Conservation (phyloP, 306 rosid species). For the Cucurbita maxima region DNA sequence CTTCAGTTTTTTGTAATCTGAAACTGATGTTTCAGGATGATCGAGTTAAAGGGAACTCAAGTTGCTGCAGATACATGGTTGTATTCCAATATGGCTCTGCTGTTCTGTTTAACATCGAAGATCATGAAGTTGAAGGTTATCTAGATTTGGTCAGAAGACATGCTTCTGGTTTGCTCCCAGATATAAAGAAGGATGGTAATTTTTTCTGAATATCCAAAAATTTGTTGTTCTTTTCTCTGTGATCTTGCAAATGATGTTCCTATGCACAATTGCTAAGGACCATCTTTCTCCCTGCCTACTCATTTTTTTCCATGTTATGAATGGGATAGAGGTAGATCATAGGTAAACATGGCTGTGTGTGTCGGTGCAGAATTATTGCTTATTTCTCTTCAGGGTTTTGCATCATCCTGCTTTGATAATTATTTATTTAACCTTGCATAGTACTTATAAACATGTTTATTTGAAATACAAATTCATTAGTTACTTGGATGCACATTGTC, state of each 20-base stretch:
- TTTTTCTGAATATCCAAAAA: constrained; percentile 1
- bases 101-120: constrained; percentile 79
- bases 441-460: neutral
- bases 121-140: constrained; percentile 67
- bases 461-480: neutral
- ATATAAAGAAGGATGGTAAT: constrained; percentile 80
- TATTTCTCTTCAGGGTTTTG: neutral
- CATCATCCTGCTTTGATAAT: neutral
- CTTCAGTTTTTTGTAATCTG: neutral
- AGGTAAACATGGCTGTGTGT: neutral
- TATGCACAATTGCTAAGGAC: neutral
- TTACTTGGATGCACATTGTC: neutral
- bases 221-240: neutral
- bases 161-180: constrained; percentile 77
- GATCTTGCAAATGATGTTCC: neutral
- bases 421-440: neutral
- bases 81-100: constrained; percentile 90
- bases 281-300: neutral
- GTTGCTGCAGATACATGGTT: constrained; percentile 50
- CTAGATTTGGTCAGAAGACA: constrained; percentile 57
- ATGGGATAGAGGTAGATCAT: neutral
- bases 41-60: constrained; percentile 25
- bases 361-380: neutral
- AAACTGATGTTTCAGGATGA: constrained; percentile 29
- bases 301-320: neutral